Base-by-base conservation (phyloP, 2,329 filamentous ascomycete species). In the Helotiales sp. region DNA sequence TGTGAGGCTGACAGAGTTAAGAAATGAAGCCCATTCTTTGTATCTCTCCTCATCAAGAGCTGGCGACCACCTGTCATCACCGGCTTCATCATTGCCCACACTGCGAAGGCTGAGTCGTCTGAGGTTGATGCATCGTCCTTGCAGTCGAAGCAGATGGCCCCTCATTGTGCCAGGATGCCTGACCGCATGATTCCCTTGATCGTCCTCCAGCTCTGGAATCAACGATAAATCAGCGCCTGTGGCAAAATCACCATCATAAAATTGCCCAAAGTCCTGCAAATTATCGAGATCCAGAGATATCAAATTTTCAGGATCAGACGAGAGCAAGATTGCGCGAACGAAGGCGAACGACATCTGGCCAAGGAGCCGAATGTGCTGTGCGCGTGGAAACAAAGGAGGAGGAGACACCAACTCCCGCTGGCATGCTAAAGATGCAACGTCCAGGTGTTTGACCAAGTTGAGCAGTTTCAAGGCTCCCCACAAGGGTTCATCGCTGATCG, bases 1-100 rank as follows among this genome's bases (percentile, higher is more conserved):
- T 26, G 60, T 54, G 15, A 28, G 8, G 6, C 49, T 10, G 7
- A 43, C 32, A 1, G 60, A 62, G 8, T 10, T 15, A 32, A 62
- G 43, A 20, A 62, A 62, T 2, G 60, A 43, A 2, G 60, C 60
- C 60, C 47, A 62, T 15, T 62, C 60, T 6, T 62, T 11, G 15
- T 62, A 62, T 8, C 60, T 32, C 13, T n/a, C 60, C 32, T 49
- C 60, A 54, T 62, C 60, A 0, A 43, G 15, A 11, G 11, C 15
- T 28, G 60, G 47, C 1, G 60, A 54, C 60, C 60, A 62, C 37
- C n/a, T 49, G 7, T 1, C 3, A n/a, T 62, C 34, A 5, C 22
- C 10, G 3, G 10, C 17, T 3, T 50, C 11, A 6, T 57, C 49
- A 8, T 47, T 32, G n/a, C 61, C 61, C 5, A 57, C 50, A 10